Conservation (phyloP, 2,329 filamentous ascomycete species). For the Penicillium verrucosum region DNA sequence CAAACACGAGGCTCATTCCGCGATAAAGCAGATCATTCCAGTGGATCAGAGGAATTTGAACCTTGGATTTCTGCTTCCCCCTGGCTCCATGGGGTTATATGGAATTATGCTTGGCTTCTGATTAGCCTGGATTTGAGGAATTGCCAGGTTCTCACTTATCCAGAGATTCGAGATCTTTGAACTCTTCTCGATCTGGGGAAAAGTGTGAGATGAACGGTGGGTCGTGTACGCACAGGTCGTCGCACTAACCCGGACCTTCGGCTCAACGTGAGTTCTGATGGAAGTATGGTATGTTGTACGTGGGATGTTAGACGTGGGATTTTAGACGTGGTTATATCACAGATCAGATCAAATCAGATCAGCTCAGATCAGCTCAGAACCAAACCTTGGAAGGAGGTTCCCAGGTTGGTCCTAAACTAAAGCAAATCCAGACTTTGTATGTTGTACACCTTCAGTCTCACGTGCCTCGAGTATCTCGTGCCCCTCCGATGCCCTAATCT, state of each 20-base stretch:
- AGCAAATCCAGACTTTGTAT: not conserved
- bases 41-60: conserved; percentile 9
- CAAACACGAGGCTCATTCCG: conserved; percentile 7
- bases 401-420: not conserved
- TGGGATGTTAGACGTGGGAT: not conserved
- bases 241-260: not conserved
- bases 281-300: not conserved
- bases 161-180: not conserved
- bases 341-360: too few species aligned
- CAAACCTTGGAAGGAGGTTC: not conserved
- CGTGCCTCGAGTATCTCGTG: not conserved
- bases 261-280: not conserved
- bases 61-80: not conserved
- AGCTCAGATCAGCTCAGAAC: not conserved
- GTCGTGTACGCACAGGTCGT: conserved; percentile 8
- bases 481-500: not conserved
- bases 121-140: not conserved
- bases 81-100: not conserved
- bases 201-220: conserved; percentile 12
- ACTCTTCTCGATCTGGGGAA: not conserved
- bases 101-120: not conserved
- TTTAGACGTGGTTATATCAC: not conserved
- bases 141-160: not conserved
- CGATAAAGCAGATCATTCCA: conserved; percentile 12
- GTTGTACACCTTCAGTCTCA: not conserved